phyloP scores from a whole-genome alignment of 768 basidiomycete genomes.

The Kwoniella dejecticola region DNA sequence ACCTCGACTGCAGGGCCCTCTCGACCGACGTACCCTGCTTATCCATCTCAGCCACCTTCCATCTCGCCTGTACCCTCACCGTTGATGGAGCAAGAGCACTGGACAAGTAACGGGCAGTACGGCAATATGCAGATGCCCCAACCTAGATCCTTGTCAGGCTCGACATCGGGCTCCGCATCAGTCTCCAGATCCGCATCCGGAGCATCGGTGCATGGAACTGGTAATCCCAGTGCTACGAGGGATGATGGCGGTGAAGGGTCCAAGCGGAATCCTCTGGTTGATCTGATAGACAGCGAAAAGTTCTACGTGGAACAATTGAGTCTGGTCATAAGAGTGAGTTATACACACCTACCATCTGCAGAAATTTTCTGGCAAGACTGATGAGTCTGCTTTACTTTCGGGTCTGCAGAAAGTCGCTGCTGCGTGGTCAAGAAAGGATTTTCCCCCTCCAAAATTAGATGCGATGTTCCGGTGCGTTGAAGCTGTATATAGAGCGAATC shows the following conservation, averaged over 20 bases:
- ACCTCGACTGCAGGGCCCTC: conserved; percentile 28
- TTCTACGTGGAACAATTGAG: conserved; percentile 86
- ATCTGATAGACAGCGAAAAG: conserved; percentile 93
- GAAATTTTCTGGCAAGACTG: not conserved
- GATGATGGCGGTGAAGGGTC: conserved; percentile 18
- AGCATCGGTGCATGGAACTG: not conserved
- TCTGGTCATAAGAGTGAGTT: conserved; percentile 81
- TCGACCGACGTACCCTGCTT: conserved; percentile 7
- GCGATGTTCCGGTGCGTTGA: conserved; percentile 93
- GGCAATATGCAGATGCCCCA: conserved; percentile 23
- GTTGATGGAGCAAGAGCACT: conserved; percentile 11
- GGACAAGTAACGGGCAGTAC: conserved; percentile 8
- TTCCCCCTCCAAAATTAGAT: conserved; percentile 89
- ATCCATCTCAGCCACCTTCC: conserved; percentile 5
- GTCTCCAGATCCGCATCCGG: conserved; percentile 15
- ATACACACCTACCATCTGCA: not conserved
- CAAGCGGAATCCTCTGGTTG: conserved; percentile 73
- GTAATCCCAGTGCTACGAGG: not conserved
- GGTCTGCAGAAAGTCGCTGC: conserved; percentile 79
- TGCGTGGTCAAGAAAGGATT: conserved; percentile 95
- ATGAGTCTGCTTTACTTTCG: not conserved
- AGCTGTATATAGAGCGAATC: conserved; percentile 87
- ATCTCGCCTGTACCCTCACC: conserved; percentile 19
- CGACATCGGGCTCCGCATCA: not conserved
- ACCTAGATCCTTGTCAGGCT: conserved; percentile 8